Base-by-base conservation (phyloP, 73 alveolate species). In the Diophrys appendiculata region DNA sequence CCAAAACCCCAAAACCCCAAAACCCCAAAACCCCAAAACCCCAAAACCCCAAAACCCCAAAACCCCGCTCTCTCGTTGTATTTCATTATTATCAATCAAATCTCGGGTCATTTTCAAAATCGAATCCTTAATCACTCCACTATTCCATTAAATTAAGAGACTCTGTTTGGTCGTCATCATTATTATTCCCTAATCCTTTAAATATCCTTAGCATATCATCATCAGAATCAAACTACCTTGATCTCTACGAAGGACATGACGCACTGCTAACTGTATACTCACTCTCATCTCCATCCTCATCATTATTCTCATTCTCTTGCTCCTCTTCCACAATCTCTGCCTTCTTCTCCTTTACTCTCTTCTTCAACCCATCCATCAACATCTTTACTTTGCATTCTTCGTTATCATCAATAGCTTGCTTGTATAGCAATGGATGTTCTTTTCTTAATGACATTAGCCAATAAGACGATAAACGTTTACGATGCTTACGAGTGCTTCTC, bases 381-480 rank as follows among this genome's bases (percentile, higher is more conserved):
- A 91, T 91, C 72, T 69, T 60, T 72, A 88, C 83, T 34, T 64
- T 74, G 78, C 88, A 95, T 13, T 92, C 53, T 72, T 77, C 73
- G 76, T 91, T 91, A 65, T 79, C 43, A 26, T 64, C 81, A 60
- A 81, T 52, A 22, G 97, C 97, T 76, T 88, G 73, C 55, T 68
- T 65, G 69, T 70, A 88, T 18, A 81, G 34, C 14, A 54, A 73
- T 8, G 91, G 89, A 53, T 80, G 77, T 2, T 53, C 64, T 11
- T 52, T 54, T 76, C 73, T 26, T 28, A 78, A 34, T 25, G 71
- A 65, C 65, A 81, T 83, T 29, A 89, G 87, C 88, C 91, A 81
- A 65, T 87, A 77, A 79, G 82, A 69, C 1, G 96, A 73, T 56
- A 89, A 80, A 67, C 73, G 84, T 76, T 84, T 84, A 33, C 96